Conservation (phyloP, 805 yeast species). For the Teunomyces stri region DNA sequence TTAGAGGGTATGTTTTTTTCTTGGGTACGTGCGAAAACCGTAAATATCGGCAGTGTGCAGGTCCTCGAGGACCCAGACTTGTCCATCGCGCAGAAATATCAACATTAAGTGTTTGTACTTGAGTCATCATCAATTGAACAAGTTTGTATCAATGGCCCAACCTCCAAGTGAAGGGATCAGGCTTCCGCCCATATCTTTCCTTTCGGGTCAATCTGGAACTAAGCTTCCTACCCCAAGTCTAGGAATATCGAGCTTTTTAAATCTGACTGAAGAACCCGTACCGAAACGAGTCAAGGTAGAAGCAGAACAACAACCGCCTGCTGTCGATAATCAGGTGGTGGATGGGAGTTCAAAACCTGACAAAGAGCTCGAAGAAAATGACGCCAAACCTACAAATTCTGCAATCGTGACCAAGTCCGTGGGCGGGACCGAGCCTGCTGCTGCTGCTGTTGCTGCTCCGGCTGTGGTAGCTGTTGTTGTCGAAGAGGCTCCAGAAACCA, state of each 20-base stretch:
- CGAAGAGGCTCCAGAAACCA: background rate
- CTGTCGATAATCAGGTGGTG: too few relatives aligned
- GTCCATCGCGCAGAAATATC: conserved; percentile 2
- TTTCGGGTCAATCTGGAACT: conserved; percentile 16
- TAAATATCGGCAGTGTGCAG: background rate
- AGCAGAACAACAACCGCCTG: background rate
- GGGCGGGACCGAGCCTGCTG: background rate
- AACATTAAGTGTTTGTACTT: background rate
- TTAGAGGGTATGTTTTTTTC: too few relatives aligned
- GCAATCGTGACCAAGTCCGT: background rate
- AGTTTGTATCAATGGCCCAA: conserved; percentile 5
- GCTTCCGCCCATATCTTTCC: conserved; percentile 29
- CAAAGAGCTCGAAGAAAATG: too few relatives aligned
- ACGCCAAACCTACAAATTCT: background rate
- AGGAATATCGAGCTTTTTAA: conserved; percentile 22
- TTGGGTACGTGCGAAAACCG: background rate
- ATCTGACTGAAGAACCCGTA: conserved; percentile 4
- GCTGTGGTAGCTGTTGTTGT: background rate
- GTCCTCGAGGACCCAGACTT: background rate
- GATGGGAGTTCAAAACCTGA: too few relatives aligned
- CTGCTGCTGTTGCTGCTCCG: background rate
- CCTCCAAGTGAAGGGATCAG: conserved; percentile 14
- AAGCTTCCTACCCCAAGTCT: conserved; percentile 15
- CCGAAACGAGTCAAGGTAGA: conserved; percentile 1
- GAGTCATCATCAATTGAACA: background rate